A percentile compares a stretch with the other conserved stretches of the same genome.
Conservation (phyloP, 2,329 filamentous ascomycete species). For the Apiospora kogelbergensis region DNA sequence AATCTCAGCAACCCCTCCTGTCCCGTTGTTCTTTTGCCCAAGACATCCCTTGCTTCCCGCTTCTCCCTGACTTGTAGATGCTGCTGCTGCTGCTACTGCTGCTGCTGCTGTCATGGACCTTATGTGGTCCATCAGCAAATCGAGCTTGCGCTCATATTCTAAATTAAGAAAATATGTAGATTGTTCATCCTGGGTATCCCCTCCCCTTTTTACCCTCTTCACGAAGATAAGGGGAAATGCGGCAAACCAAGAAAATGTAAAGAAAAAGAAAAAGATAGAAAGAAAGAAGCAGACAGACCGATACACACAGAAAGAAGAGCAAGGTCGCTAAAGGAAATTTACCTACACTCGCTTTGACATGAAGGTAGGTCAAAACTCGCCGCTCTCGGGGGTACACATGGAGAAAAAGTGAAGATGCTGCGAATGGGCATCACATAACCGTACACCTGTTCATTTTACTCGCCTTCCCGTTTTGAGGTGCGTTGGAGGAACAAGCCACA, state of each 20-base stretch:
- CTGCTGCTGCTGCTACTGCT: background rate
- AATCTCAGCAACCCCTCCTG: background rate
- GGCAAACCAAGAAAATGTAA: background rate
- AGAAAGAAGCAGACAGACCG: background rate
- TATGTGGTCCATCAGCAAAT: background rate
- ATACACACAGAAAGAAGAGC: background rate
- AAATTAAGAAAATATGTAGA: background rate
- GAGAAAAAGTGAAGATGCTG: background rate
- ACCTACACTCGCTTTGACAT: background rate
- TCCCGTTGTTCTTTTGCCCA: background rate
- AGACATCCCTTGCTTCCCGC: background rate
- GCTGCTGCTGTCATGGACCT: background rate
- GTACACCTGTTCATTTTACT: constrained; percentile 46
- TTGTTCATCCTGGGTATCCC: background rate
- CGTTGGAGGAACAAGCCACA: constrained; percentile 34
- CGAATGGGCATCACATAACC: constrained; percentile 44
- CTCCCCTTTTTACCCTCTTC: background rate
- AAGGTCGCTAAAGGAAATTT: background rate
- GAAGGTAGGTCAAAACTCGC: background rate
- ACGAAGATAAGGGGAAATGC: background rate
- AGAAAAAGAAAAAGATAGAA: background rate
- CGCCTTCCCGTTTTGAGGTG: constrained; percentile 21
- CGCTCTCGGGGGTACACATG: background rate
- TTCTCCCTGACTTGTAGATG: background rate
- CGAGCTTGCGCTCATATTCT: background rate